phyloP scores from a whole-genome alignment of 305 asterid genomes.

The Plantago lanceolata region DNA sequence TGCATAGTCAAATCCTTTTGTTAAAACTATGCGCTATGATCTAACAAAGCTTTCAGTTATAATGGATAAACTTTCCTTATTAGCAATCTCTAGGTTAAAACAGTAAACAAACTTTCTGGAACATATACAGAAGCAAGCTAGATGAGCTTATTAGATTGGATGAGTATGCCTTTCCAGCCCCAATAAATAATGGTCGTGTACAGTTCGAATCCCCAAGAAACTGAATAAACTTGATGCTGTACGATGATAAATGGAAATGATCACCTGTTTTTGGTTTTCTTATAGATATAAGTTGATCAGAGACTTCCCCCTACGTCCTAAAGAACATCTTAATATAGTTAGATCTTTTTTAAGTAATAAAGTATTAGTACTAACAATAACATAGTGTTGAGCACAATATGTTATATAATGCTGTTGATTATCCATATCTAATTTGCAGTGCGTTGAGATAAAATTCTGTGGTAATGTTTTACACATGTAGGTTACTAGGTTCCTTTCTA shows the following conservation, averaged over 20 bases:
- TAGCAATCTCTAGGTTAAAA: not conserved
- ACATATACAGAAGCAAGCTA: not conserved
- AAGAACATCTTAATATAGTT: not conserved
- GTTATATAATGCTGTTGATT: not conserved
- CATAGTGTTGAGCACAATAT: not conserved
- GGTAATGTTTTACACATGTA: not conserved
- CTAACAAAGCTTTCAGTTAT: not conserved
- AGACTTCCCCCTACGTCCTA: not conserved
- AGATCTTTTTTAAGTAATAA: not conserved
- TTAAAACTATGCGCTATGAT: not conserved
- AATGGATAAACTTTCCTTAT: not conserved
- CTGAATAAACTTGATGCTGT: not conserved
- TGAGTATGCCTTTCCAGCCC: not conserved
- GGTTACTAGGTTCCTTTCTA: too few relatives aligned
- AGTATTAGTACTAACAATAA: too few relatives aligned
- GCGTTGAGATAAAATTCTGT: slow-evolving; percentile 10
- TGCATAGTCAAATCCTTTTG: not conserved
- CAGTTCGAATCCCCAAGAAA: not conserved
- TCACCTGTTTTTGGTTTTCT: not conserved
- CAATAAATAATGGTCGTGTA: not conserved
- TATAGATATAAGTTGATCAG: not conserved
- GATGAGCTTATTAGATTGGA: not conserved
- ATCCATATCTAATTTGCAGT: slow-evolving; percentile 13
- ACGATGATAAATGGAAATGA: not conserved
- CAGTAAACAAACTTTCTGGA: not conserved